Evolutionary conservation across 2,329 filamentous ascomycete species (phyloP).

Genomic region (Cladophialophora yegresii): DNA sequence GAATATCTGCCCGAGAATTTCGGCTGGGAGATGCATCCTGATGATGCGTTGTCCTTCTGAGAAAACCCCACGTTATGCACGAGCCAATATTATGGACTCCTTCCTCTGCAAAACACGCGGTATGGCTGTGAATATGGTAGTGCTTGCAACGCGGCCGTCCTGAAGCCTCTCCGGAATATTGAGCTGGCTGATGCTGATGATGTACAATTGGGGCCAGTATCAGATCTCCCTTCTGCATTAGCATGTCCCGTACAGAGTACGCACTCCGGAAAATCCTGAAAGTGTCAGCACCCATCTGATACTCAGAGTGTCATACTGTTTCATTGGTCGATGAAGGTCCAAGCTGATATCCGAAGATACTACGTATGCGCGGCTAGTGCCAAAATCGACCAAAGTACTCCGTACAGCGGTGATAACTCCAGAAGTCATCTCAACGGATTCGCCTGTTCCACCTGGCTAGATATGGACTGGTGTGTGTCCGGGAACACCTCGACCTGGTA

Average conservation of each 20-base stretch:
- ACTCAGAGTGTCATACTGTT: background rate
- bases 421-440: background rate
- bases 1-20: conserved; percentile 1
- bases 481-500: too few species aligned
- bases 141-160: background rate
- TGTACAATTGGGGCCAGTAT: background rate
- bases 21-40: background rate
- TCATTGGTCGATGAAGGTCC: background rate
- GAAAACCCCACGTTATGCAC: background rate
- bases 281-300: background rate
- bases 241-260: background rate
- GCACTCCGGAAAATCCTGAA: background rate
- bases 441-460: background rate
- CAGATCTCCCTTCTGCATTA: background rate
- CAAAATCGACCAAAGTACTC: background rate
- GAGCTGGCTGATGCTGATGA: background rate
- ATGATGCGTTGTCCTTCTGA: background rate
- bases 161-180: background rate
- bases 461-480: background rate
- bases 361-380: background rate
- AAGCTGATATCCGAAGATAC: background rate
- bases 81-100: background rate
- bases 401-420: too few species aligned
- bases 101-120: background rate
- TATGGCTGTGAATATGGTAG: background rate